phyloP scores from a whole-genome alignment of 2,329 filamentous ascomycete genomes.

The Cytospora piceicola region DNA sequence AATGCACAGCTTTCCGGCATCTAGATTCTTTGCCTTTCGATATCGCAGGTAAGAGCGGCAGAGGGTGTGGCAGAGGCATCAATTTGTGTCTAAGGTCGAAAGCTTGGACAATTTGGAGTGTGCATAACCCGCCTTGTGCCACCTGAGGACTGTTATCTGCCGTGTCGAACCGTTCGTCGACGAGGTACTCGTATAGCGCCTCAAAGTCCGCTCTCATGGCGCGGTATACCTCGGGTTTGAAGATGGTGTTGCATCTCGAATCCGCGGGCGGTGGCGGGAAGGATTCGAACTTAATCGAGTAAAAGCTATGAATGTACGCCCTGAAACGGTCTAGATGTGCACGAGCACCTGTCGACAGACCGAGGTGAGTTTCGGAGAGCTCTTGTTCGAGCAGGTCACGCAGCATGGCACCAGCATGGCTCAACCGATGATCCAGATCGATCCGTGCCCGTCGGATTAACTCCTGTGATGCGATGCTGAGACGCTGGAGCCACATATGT shows the following conservation, averaged over 20 bases:
- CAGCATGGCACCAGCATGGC: constrained; percentile 61
- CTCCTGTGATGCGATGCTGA: constrained; percentile 61
- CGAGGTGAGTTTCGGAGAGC: constrained; percentile 67
- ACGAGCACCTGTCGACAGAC: constrained; percentile 62
- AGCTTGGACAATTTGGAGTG: constrained; percentile 66
- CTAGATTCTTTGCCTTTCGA: constrained; percentile 25
- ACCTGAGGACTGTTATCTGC: constrained; percentile 55
- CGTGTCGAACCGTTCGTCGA: constrained; percentile 61
- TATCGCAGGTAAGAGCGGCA: constrained; percentile 67
- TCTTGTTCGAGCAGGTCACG: constrained; percentile 73
- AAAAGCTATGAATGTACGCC: constrained; percentile 68
- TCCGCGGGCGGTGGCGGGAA: constrained; percentile 65
- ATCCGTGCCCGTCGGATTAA: constrained; percentile 65
- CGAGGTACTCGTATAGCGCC: constrained; percentile 71
- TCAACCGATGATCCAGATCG: constrained; percentile 68
- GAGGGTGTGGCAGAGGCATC: constrained; percentile 62
- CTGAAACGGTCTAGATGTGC: constrained; percentile 75
- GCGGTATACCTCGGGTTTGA: constrained; percentile 61
- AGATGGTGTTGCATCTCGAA: constrained; percentile 46
- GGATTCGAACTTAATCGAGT: constrained; percentile 68
- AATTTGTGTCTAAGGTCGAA: constrained; percentile 69
- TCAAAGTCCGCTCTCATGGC: constrained; percentile 72
- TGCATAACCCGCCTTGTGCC: constrained; percentile 70
- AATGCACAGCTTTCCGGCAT: constrained; percentile 40
- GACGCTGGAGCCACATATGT: constrained; percentile 42